A percentile compares a stretch with the other conserved stretches of the same genome.
phyloP scores from a whole-genome alignment of 768 basidiomycete genomes.

The Pholiota microspora region DNA sequence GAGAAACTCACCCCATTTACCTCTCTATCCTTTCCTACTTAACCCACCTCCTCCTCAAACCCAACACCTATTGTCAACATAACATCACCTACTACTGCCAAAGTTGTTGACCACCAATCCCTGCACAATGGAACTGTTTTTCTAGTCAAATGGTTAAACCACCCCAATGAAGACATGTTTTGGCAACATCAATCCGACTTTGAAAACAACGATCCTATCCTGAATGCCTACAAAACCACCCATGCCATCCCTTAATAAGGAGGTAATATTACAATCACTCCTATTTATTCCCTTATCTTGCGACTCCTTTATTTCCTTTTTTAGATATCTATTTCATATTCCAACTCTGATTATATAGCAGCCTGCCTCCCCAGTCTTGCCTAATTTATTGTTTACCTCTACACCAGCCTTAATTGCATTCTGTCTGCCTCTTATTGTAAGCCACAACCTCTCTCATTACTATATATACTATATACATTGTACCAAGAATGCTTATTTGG shows the following conservation, averaged over 20 bases:
- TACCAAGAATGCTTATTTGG: no score
- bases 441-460: no score
- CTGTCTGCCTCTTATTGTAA: no score
- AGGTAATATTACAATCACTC: not conserved
- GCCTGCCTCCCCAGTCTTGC: no score
- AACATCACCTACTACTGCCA: not conserved
- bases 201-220: not conserved
- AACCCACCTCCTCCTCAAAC: not conserved
- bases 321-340: no score
- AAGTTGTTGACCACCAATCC: not conserved
- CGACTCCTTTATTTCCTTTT: no score
- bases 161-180: not conserved
- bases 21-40: not conserved
- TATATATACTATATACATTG: no score
- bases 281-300: no score
- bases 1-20: slow-evolving; percentile 8
- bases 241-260: not conserved
- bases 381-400: no score
- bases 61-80: not conserved
- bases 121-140: not conserved
- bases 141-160: not conserved
- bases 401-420: no score
- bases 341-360: no score
- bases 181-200: not conserved
- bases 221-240: not conserved